Evolutionary conservation across 2,329 filamentous ascomycete species (phyloP), one percentile per base, ranked within the genome.

Genomic region (Aspergillus sp.): DNA sequence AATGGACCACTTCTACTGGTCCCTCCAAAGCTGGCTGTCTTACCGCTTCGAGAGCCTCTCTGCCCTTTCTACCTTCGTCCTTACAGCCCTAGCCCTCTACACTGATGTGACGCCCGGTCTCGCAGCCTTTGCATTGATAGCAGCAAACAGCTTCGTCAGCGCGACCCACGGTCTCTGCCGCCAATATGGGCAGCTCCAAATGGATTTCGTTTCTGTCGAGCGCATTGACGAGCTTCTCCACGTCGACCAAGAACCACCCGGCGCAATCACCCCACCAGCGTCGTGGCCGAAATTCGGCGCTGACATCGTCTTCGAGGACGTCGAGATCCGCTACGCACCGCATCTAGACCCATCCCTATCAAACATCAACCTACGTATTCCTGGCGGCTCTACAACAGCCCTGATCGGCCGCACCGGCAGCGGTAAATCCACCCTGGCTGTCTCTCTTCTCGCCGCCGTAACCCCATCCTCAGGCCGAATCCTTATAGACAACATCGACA

Each of bases 1-100:
- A 70, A 95, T 96, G 83, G 93, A 97, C 67, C 93, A 97, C 72
- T 96, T 96, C 76, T 96, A 96, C 76, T 96, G 92, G 89, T 90
- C 87, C 58, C 81, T 96, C 44, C 91, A 96, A 64, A 86, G 87
- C 7, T 96, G 92, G 92, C 81, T 96, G 2, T 87, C 87, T 70
- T 91, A 89, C 67, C 86, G 92, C 12, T 93, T 95, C 56, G 88
- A 91, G 64, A 74, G 80, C 8, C 76, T 93, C 6, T 91, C 91
- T 0, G 89, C 89, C 0, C 70, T 84, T 3, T 90, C 90, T 7
- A 91, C 90, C 0, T 89, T 93, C 58, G 76, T 86, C 0, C 77
- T 96, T 52, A 90, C 91, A 1, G 72, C 88, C 2, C 82, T 93
- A 9, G 92, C 92, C 14, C 78, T 96, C 6, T 88, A 87, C 66